Base-by-base conservation (phyloP, 768 basidiomycete genomes). In the Collybia mongolica region DNA sequence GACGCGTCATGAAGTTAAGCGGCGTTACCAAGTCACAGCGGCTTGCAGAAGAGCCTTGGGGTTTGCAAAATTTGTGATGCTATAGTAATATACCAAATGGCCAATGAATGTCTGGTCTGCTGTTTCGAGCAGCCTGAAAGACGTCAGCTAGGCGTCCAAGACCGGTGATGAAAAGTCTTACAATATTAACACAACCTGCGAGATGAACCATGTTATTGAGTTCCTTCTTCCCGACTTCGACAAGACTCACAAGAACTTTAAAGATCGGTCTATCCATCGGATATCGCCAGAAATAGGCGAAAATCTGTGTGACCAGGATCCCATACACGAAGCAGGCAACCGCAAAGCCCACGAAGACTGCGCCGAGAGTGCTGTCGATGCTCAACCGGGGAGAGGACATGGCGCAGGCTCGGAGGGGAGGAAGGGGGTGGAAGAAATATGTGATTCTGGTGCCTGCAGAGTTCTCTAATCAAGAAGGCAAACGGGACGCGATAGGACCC, bases 281-380 rank as follows among this genome's bases (percentile, higher is more conserved):
- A 65, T 80, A 86, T 41, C 73, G 71, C 52, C 66, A 65, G 60
- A 80, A 81, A 55, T 86, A 87, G 23, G 70, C 68, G 61, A 76
- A 78, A 6, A 74, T 66, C 62, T 86, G 84, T 15, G 79, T 67
- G 39, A 73, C 57, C 39, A 84, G 68, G 24, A 83, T 69, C 17
- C 84, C 83, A 61, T 78, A 83, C n/a, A 75, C 57, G 42, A 63
- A 70, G 55, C 73, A 77, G 4, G 85, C 77, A 36, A 73, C 64
- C 1, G 76, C 73, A 53, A 83, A 83, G 26, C 85, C 85, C 40
- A 84, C 59, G 54, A 84, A 76, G 39, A 79, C 65, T 15, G 84
- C 83, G 29, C 85, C 85, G 14, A 86, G 72, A 1, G 84, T 85
- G 56, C 70, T 74, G 48, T 74, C 64, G 46, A 77, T 60, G 46